Percentiles rank a stretch among this genome's conserved stretches.
Evolutionary conservation across 2,329 filamentous ascomycete species (phyloP).

Genomic region (Fusarium sp.): DNA sequence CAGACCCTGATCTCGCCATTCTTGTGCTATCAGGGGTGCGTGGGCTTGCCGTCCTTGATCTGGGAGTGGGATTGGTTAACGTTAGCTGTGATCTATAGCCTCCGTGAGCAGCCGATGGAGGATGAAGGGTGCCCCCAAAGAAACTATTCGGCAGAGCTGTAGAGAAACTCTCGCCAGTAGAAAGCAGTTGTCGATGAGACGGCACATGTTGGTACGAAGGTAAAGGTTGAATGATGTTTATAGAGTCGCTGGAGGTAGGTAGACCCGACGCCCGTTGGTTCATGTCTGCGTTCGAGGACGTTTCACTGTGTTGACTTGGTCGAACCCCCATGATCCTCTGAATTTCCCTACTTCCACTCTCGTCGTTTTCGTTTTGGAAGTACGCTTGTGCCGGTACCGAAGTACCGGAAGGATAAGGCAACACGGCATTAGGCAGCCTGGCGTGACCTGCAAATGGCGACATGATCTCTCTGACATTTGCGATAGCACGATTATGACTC

Average conservation of each 20-base stretch:
- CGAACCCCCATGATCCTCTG: not conserved
- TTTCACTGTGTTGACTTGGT: conserved; percentile 9
- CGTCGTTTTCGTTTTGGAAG: conserved; percentile 11
- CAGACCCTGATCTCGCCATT: conserved; percentile 43
- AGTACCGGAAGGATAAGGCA: conserved; percentile 36
- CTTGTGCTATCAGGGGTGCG: conserved; percentile 22
- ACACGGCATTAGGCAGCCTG: conserved; percentile 3
- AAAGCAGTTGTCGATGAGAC: conserved; percentile 14
- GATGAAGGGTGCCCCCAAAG: conserved; percentile 27
- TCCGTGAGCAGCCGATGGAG: conserved; percentile 24
- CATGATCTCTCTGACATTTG: conserved; percentile 60
- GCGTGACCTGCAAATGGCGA: conserved; percentile 40
- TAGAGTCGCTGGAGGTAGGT: conserved; percentile 30
- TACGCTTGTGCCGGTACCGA: conserved; percentile 29
- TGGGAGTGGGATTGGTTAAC: conserved; percentile 33
- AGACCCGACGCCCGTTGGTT: conserved; percentile 28
- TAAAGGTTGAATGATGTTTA: conserved; percentile 20
- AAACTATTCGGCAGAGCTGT: conserved; percentile 32
- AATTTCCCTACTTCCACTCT: not conserved
- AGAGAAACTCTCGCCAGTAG: conserved; percentile 22
- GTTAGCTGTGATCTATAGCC: conserved; percentile 39
- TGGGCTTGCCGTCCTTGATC: conserved; percentile 9
- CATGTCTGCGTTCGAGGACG: conserved; percentile 26
- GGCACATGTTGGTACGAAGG: not conserved
- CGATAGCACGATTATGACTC: conserved; percentile 55